Conservation (phyloP, 2,329 filamentous ascomycete genomes). For the Septoria petroselini region DNA sequence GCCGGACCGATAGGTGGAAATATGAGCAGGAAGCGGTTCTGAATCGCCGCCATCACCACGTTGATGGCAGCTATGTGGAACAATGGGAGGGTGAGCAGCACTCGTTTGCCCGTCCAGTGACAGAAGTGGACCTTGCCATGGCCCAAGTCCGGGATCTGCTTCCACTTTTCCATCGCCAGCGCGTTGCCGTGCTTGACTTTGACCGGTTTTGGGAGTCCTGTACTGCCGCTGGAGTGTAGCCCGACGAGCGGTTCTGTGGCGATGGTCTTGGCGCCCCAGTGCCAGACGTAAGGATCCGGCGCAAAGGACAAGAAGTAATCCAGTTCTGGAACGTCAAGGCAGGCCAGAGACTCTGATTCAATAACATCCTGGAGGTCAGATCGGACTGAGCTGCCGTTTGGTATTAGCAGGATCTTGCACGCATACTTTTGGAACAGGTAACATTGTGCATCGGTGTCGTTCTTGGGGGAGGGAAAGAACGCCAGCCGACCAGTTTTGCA, state of each 20-base stretch:
- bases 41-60: slow-evolving; percentile 8
- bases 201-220: slow-evolving; percentile 22
- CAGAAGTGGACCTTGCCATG: slow-evolving; percentile 10
- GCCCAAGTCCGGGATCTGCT: slow-evolving; percentile 11
- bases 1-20: slow-evolving; percentile 6
- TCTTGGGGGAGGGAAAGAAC: slow-evolving; percentile 22
- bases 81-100: slow-evolving; percentile 13
- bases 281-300: slow-evolving; percentile 13
- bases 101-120: slow-evolving; percentile 12
- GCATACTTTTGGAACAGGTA: slow-evolving; percentile 19
- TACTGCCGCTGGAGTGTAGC: slow-evolving; percentile 20
- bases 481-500: slow-evolving; percentile 19
- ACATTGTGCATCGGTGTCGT: slow-evolving; percentile 16
- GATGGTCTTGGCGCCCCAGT: slow-evolving; percentile 12
- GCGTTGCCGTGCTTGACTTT: slow-evolving; percentile 17
- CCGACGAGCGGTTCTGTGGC: slow-evolving; percentile 19
- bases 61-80: slow-evolving; percentile 21
- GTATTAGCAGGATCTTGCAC: slow-evolving; percentile 17
- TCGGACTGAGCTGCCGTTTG: slow-evolving; percentile 2
- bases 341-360: slow-evolving; percentile 14
- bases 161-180: slow-evolving; percentile 18
- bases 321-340: slow-evolving; percentile 18
- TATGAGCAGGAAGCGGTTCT: slow-evolving; percentile 12
- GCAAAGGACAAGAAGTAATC: slow-evolving; percentile 17
- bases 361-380: slow-evolving; percentile 13